Evolutionary conservation across 768 basidiomycete genomes (phyloP), one percentile per base, ranked within the genome.

Genomic region (Chalciporus piperatus): DNA sequence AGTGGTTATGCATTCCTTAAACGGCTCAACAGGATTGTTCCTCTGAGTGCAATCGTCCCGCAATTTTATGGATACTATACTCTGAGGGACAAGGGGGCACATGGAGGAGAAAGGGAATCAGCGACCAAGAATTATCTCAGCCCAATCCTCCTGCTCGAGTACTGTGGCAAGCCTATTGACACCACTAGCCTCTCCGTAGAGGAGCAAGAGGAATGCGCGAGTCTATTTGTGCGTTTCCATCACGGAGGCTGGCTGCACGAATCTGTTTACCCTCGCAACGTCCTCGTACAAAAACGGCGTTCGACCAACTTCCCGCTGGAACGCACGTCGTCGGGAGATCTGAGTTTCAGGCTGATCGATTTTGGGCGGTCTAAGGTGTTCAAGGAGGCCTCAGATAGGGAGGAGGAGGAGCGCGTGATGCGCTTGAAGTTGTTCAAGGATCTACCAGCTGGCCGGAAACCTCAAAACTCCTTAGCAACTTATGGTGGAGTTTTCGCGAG

Each of bases 21-120:
- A 4, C 68, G 63, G 14, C 25, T 80, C 5, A 63, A 66, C 23
- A 59, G 73, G 52, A 76, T 81, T 0, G 72, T 76, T 0, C 79
- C 80, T 3, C 67, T 78, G 3, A 68, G 72, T 6, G 74, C 84
- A 0, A 42, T 84, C 42, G 78, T 81, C 3, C 84, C 85, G 0
- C 82, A 84, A 61, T 86, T 77, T 63, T 86, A 81, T 57, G 84
- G 85, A 1, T 82, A 80, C 64, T 86, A 85, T 55, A 60, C 58
- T 0, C 72, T 71, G 1, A 14, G 40, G 37, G 2, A 16, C 68
- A 7, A 17, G 1, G 3, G 1, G 1, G 3, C 1, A 6, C 2
- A 12, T 6, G 16, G 14, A 6, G n/a, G n/a, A n/a, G 32, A 32
- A 32, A 10, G 32, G 4, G 25, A 11, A 2, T 2, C 40, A 16